Conservation (phyloP, 345 rosid species). For the Eucalyptus tenuipes region DNA sequence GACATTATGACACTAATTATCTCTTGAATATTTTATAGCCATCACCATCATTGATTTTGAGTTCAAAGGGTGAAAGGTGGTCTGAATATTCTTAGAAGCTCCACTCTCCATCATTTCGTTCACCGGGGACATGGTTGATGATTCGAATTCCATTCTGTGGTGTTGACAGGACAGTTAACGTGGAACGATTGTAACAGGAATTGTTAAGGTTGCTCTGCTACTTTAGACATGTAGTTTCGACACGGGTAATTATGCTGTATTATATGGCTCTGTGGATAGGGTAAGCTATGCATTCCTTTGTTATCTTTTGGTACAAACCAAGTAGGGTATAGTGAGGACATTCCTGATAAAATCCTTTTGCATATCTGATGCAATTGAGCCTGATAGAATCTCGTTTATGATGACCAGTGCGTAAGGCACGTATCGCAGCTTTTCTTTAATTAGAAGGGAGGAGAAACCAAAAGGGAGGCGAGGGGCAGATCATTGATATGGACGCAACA, state of each 20-base stretch:
- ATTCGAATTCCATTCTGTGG: not conserved
- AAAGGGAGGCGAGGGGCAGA: not conserved
- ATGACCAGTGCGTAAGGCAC: not conserved
- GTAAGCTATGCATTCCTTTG: not conserved
- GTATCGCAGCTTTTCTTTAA: not conserved
- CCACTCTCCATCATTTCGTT: not conserved
- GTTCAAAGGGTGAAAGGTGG: not conserved
- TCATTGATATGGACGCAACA: not conserved
- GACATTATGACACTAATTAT: not conserved
- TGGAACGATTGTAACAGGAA: not conserved
- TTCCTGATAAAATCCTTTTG: not conserved
- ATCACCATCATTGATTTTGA: not conserved
- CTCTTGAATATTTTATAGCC: not conserved
- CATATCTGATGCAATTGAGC: not conserved
- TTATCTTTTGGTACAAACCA: not conserved
- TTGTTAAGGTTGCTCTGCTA: not conserved
- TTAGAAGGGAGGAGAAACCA: not conserved
- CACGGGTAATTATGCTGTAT: not conserved
- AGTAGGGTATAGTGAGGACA: not conserved
- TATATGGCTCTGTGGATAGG: not conserved
- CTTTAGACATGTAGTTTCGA: not conserved
- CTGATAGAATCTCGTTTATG: not conserved
- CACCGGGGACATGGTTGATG: not conserved
- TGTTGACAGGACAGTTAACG: not conserved
- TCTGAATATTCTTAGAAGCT: not conserved